Evolutionary conservation across 371 early-diverging fungal genomes (phyloP), one percentile per base, ranked within the genome.

Genomic region (Catenaria anguillulae): DNA sequence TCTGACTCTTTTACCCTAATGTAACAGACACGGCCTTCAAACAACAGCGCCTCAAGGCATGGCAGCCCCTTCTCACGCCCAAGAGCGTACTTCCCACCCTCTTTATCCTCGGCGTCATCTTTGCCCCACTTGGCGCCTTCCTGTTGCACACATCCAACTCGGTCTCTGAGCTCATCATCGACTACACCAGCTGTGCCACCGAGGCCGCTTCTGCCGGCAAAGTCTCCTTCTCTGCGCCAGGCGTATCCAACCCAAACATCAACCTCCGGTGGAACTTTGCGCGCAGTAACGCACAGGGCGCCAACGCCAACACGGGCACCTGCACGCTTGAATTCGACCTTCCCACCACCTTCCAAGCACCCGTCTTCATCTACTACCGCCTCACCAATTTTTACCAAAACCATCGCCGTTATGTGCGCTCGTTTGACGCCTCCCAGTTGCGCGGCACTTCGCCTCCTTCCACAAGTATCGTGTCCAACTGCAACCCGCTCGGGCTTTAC

Each of bases 361-460:
- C 92, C 0, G 84, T 98, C 42, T 93, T 84, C 68, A 70, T 98
- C 66, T 97, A 96, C 74, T 95, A 95, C 71, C 81, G 91, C 36
- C 75, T 99, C 62, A 89, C 94, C 55, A 89, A 93, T 71, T 98
- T 98, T 72, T 98, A 92, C 71, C 99, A 99, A 71, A 98, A 97
- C 73, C 92, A 98, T 66, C 83, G 98, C 6, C 31, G 58, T 13
- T 58, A 58, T 24, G 89, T 95, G 40, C 94, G 92, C 70, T 89
- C 86, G 67, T 85, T 84, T 67, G 87, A 89, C 69, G 70, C 82
- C 56, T 71, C 77, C 35, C 99, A 98, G 74, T 75, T 97, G 2
- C 71, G 75, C 37, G 98, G 97, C 31, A 77, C 81, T 55, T 72
- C 21, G 71, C 56, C 75, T n/a, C 46, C 70, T 0, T 70, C 77